These are phyloP conservation scores for Cladosporium sp. DNA, from an alignment of 2,329 filamentous ascomycete species.

Conservation along the genomic window DNA sequence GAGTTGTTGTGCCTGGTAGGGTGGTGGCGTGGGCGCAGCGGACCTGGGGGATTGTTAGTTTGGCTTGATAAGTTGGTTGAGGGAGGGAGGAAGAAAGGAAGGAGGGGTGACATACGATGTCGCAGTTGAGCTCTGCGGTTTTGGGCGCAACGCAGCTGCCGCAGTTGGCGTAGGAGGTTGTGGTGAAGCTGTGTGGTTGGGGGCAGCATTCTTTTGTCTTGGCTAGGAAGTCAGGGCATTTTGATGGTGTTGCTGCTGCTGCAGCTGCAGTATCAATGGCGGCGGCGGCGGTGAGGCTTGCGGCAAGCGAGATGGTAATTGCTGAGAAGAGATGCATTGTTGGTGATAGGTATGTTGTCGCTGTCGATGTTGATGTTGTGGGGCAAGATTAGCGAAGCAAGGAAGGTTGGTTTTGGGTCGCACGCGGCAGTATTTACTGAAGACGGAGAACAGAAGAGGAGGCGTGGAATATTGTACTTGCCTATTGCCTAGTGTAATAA, in stretches of 20 bases:
- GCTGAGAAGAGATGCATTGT: neutral
- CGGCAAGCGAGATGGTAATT: neutral
- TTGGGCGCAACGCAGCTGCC: conserved; percentile 7
- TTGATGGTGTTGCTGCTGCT: neutral
- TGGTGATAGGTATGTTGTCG: neutral
- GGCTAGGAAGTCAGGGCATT: conserved; percentile 1
- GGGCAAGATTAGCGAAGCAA: neutral
- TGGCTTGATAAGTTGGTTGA: neutral
- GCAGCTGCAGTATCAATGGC: neutral
- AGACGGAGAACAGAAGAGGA: neutral
- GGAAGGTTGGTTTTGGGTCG: neutral
- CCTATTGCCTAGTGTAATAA: neutral
- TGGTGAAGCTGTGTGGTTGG: neutral
- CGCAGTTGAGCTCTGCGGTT: neutral
- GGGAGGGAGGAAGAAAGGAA: neutral
- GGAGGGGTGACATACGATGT: neutral
- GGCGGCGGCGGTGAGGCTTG: neutral
- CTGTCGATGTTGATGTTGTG: neutral
- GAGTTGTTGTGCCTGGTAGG: neutral
- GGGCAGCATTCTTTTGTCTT: conserved; percentile 7
- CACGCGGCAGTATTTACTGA: neutral
- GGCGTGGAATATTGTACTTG: neutral
- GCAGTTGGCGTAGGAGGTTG: conserved; percentile 12
- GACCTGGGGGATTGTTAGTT: neutral
- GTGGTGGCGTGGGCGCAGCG: neutral